Evolutionary conservation across 2,329 filamentous ascomycete species (phyloP).

Genomic region (Fonsecaea pugnacius): DNA sequence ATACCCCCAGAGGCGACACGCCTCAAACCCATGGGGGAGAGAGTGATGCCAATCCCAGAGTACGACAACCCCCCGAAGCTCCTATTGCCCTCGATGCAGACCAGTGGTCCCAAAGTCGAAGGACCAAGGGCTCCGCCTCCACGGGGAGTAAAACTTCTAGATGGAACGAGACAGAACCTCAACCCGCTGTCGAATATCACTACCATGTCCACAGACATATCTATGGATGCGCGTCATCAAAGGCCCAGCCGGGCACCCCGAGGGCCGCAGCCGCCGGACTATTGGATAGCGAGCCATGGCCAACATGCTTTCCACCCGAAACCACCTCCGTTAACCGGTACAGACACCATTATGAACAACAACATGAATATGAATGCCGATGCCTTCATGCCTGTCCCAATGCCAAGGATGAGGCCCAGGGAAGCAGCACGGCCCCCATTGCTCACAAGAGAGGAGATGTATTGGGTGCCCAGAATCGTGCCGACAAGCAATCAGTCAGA

Average conservation of each 20-base stretch:
- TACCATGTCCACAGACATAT: slow-evolving; percentile 48
- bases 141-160: slow-evolving; percentile 4
- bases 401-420: slow-evolving; percentile 29
- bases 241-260: slow-evolving; percentile 11
- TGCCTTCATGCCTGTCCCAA: slow-evolving; percentile 23
- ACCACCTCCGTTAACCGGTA: slow-evolving; percentile 12
- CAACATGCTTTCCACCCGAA: slow-evolving; percentile 19
- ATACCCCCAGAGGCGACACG: background rate
- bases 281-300: slow-evolving; percentile 22
- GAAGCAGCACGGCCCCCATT: slow-evolving; percentile 23
- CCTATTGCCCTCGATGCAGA: slow-evolving; percentile 39
- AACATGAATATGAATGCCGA: slow-evolving; percentile 24
- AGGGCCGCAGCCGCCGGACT: slow-evolving; percentile 15
- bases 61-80: slow-evolving; percentile 37
- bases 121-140: slow-evolving; percentile 30
- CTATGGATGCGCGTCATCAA: slow-evolving; percentile 35
- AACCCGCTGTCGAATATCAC: slow-evolving; percentile 41
- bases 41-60: slow-evolving; percentile 28
- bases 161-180: slow-evolving; percentile 19
- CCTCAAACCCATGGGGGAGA: slow-evolving; percentile 18
- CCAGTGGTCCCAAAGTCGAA: slow-evolving; percentile 32
- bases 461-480: slow-evolving; percentile 26
- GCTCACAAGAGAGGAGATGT: slow-evolving; percentile 28
- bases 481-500: slow-evolving; percentile 8
- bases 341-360: slow-evolving; percentile 33